A percentile compares a stretch with the other conserved stretches of the same genome.
These are phyloP conservation scores for Pleurostoma richardsiae DNA, from an alignment of 2,329 filamentous ascomycete species.

Conservation along the genomic window DNA sequence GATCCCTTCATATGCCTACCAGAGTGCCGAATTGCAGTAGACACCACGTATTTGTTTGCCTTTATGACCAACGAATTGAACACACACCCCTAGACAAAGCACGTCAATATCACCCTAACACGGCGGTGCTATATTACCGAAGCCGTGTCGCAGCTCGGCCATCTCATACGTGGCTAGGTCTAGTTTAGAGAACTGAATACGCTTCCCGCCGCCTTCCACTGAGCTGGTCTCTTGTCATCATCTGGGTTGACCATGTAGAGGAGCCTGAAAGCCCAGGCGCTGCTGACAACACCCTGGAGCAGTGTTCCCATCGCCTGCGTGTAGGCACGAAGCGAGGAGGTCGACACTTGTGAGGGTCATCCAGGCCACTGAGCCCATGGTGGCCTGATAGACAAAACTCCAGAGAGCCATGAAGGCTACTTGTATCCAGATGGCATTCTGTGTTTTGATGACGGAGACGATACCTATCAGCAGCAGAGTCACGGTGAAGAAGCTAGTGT, in stretches of 20 bases:
- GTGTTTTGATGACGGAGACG: neutral
- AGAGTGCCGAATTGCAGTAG: too few species aligned
- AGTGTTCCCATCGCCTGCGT: neutral
- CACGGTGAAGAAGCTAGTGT: neutral
- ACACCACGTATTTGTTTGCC: too few species aligned
- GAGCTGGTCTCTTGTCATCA: neutral
- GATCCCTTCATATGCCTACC: too few species aligned
- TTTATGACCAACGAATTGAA: too few species aligned
- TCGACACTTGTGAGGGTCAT: neutral
- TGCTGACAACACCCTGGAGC: neutral
- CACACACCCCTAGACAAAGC: too few species aligned
- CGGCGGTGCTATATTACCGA: too few species aligned
- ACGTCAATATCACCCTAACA: too few species aligned
- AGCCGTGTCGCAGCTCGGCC: too few species aligned
- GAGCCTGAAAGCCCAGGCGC: neutral
- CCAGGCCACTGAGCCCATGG: neutral
- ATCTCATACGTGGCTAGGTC: too few species aligned
- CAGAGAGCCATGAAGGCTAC: neutral
- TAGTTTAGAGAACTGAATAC: too few species aligned
- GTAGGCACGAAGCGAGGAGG: neutral
- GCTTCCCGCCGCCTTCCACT: too few species aligned
- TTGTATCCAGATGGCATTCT: neutral
- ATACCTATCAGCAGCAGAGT: neutral
- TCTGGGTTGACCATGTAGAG: neutral
- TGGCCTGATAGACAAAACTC: neutral